Conservation (phyloP, 2,329 filamentous ascomycete genomes). For the Nothopassalora personata region DNA sequence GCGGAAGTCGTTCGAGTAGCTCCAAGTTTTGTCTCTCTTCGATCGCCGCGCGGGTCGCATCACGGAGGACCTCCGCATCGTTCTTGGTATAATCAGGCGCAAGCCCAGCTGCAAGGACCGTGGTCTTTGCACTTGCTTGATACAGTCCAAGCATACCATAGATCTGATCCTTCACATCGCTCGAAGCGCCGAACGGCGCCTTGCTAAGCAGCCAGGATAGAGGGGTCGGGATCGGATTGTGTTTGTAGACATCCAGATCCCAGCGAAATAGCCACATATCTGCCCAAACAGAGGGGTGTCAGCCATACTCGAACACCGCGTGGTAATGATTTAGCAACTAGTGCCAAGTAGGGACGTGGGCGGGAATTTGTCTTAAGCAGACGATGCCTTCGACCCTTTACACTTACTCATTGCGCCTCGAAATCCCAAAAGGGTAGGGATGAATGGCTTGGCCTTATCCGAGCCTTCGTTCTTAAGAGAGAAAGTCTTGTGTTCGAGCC, state of each 20-base stretch:
- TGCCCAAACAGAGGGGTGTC: too few species aligned
- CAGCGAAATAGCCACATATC: neutral
- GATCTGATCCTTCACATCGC: neutral
- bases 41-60: neutral
- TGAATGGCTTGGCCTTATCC: neutral
- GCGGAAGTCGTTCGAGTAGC: neutral
- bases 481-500: neutral
- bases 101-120: neutral
- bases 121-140: neutral
- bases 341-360: too few species aligned
- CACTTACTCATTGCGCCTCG: neutral
- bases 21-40: neutral
- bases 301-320: too few species aligned
- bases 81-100: constrained; percentile 1
- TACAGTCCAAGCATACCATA: constrained; percentile 1
- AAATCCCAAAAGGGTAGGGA: neutral
- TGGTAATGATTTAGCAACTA: too few species aligned
- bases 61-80: neutral
- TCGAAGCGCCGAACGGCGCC: neutral
- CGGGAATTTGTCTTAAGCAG: too few species aligned
- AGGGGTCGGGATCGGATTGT: neutral
- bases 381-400: neutral
- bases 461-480: neutral
- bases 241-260: neutral
- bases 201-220: neutral